Base-by-base conservation (phyloP, 225 moss, liverwort and hornwort species). In the Polytrichum commune region DNA sequence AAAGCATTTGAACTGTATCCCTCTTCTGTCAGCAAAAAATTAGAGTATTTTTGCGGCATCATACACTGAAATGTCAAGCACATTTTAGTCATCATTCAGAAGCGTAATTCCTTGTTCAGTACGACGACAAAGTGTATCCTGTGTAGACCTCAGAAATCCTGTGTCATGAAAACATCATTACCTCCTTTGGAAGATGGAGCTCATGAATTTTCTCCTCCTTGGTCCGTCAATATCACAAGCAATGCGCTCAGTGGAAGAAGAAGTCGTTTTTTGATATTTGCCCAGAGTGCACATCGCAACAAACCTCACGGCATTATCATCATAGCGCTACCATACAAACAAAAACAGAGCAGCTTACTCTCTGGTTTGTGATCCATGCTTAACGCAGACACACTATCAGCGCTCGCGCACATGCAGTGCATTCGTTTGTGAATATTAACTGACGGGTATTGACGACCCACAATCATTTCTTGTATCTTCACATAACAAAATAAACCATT, bases 391-490 rank as follows among this genome's bases (percentile, higher is more conserved):
- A 72, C 22, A 32, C 66, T 8, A 71, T 19, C 76, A 70, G 2
- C 63, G 72, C 75, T 72, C 55, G 10, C 79, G 33, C 72, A 35
- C 2, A 26, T 65, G 1, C n/a, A 67, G 29, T 13, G 53, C 82
- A 38, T 79, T 63, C 53, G 55, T 72, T 1, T 77, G 67, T 35
- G 79, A 79, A 82, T 72, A 85, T 10, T 55, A 79, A 82, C 79
- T 77, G 79, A 55, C 30, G 65, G 62, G 72, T n/a, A 79, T 35
- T 27, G n/a, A 79, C 7, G 54, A 20, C 73, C 63, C 28, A 30
- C 67, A 69, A 75, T 82, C 79, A 68, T 80, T 82, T 82, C 79
- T 77, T 61, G 5, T 73, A 78, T 71, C 79, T 73, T 83, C 83
- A 71, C 66, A 24, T n/a, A 0, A 10, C 27, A 33, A 2, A 8